Base-by-base conservation (phyloP, 2,329 filamentous ascomycete genomes). In the Sporothrix inflata region DNA sequence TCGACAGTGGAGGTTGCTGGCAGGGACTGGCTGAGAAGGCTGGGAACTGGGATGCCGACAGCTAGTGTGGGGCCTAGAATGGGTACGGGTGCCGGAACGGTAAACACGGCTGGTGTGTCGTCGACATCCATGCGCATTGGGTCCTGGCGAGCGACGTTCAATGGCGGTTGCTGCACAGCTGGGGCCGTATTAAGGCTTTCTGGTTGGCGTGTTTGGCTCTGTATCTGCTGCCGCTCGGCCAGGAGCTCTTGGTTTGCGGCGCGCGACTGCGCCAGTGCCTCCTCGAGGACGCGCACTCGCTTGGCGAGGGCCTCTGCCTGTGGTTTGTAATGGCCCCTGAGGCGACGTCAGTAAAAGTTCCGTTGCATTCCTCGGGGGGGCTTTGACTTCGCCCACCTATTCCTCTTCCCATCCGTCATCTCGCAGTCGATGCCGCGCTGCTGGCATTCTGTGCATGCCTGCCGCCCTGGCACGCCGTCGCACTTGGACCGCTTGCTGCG, bases 391-490 rank as follows among this genome's bases (percentile, higher is more conserved):
- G 6, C 30, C 30, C 30, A 34, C 30, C 30, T 34, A 34, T 73
- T 73, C 30, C 72, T 63, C 42, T 73, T 73, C 42, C 72, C 72
- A 21, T 73, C 57, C 6, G 72, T 47, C 72, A 73, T 73, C 27
- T 71, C 70, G 38, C 72, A 73, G 34, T 65, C 61, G 24, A 73
- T 73, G 5, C 69, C 69, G 21, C 65, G 45, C 70, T 73, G 72
- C 55, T 49, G 63, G 60, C 72, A 73, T 21, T 71, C 55, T 27
- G 63, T 49, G 72, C 72, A 73, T 1, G 63, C 21, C 45, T 38
- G 53, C 65, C 71, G 63, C 14, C 72, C 69, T 0, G 72, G 72
- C 12, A 73, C 42, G 47, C 72, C 72, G 65, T 73, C 72, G 65
- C 72, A 73, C 34, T 72, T 72, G 40, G 47, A 61, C 11, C 72